These are phyloP conservation scores for Gynandropsis gynandra DNA, from an alignment of 345 rosid genomes.

Conservation along the genomic window DNA sequence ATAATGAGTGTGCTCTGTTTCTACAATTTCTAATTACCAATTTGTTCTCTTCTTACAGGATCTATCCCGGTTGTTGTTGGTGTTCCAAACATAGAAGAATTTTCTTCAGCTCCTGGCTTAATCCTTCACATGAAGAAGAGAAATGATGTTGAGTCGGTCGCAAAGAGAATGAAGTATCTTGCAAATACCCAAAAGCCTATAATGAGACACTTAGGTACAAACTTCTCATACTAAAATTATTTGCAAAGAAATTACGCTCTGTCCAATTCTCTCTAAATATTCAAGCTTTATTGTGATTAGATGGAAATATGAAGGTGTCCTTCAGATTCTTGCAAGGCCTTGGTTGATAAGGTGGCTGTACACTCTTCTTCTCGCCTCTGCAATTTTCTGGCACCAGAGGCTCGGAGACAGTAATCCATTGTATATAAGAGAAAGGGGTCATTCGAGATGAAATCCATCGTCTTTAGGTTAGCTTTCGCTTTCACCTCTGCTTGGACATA, in stretches of 20 bases:
- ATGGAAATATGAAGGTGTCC: conserved; percentile 99
- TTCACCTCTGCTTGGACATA: not conserved
- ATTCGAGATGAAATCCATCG: conserved; percentile 74
- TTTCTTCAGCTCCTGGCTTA: conserved; percentile 60
- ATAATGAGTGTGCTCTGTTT: too few relatives aligned
- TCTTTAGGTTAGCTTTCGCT: conserved; percentile 47
- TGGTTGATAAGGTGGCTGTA: conserved; percentile 93
- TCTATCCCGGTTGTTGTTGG: conserved; percentile 88
- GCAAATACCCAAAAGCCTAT: conserved; percentile 58
- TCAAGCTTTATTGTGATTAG: conserved; percentile 29
- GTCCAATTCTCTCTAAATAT: conserved; percentile 1
- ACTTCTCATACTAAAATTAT: not conserved
- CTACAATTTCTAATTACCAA: too few relatives aligned
- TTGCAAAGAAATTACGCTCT: not conserved
- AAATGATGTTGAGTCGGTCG: conserved; percentile 52
- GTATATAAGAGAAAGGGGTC: conserved; percentile 81
- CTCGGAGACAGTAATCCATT: conserved; percentile 62
- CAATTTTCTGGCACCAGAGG: conserved; percentile 64
- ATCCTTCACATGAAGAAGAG: conserved; percentile 58
- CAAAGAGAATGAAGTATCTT: conserved; percentile 66
- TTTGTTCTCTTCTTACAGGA: conserved; percentile 35
- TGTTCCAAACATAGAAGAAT: conserved; percentile 87
- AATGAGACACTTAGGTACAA: conserved; percentile 65
- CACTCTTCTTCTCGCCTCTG: conserved; percentile 99
- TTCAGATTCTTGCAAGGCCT: conserved; percentile 88